Conservation (phyloP, 2,329 filamentous ascomycete genomes). For the Scytalidium lignicola region DNA sequence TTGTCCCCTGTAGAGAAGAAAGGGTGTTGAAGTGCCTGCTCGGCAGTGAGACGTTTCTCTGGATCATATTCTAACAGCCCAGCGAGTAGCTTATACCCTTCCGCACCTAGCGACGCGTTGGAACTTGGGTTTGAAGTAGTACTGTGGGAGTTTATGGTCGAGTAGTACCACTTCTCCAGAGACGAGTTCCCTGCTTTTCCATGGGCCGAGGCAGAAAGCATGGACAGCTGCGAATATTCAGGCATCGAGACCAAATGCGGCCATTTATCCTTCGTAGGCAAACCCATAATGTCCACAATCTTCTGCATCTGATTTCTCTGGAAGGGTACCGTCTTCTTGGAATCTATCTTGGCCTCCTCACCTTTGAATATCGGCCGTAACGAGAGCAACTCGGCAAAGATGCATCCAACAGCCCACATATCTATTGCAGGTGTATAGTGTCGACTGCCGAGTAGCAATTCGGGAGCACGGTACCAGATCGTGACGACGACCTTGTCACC, state of each 20-base stretch:
- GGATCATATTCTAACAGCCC: constrained; percentile 91
- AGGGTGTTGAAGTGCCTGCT: constrained; percentile 80
- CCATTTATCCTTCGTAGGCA: constrained; percentile 87
- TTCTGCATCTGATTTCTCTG: constrained; percentile 99
- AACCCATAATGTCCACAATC: constrained; percentile 92
- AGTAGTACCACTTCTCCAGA: constrained; percentile 78
- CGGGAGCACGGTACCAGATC: constrained; percentile 97
- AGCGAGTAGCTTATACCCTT: constrained; percentile 78
- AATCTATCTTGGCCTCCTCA: constrained; percentile 98
- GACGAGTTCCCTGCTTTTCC: constrained; percentile 28
- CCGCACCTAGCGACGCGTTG: constrained; percentile 54
- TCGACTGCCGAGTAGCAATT: constrained; percentile 84
- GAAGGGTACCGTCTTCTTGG: constrained; percentile 94
- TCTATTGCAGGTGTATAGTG: constrained; percentile 98
- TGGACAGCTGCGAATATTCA: constrained; percentile 69
- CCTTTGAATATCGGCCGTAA: constrained; percentile 96
- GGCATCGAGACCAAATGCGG: constrained; percentile 79
- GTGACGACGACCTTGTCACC: constrained; percentile 98
- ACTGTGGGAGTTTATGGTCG: constrained; percentile 56
- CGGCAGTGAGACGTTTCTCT: constrained; percentile 78
- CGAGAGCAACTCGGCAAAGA: constrained; percentile 89
- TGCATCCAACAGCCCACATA: constrained; percentile 96
- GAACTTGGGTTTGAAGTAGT: constrained; percentile 43
- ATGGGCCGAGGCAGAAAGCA: constrained; percentile 45
- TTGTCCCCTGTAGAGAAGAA: constrained; percentile 73